Evolutionary conservation across 805 yeast species (phyloP), one percentile per base, ranked within the genome.

Genomic region (Kluyveromyces aestuarii): DNA sequence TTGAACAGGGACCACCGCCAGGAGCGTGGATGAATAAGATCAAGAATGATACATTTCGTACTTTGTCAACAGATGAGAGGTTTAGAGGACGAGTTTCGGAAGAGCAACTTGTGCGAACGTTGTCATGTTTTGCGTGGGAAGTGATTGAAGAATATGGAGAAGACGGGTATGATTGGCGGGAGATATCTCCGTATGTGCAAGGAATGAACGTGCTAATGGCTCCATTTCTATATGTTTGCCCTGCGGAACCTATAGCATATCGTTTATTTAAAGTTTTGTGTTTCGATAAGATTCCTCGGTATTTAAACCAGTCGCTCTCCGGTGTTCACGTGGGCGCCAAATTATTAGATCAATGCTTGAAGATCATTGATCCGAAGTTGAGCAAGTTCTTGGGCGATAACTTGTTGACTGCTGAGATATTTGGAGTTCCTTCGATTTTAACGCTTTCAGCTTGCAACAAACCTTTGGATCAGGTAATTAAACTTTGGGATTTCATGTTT

Each of bases 361-460:
- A 77, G 52, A 73, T 80, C 17, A 81, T 88, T 21, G 96, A 89
- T 63, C 84, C 87, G 0, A 79, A 81, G 21, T 72, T 90, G 30
- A 74, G 83, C 44, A 82, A 82, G 56, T 64, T 63, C 45, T 49
- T 67, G 21, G 57, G 62, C 40, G 65, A 63, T 41, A 58, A 64
- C 27, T 49, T 84, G 58, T 69, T 89, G 47, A 82, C 85, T 27
- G 90, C 96, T 0, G 89, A 88, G 58, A 80, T 89, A 25, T 89
- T 89, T 62, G 96, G 95, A 0, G 81, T 89, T 54, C 86, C 89
- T 4, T 81, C 90, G 0, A 85, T 88, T 1, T 67, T 90, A 53
- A 89, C 97, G 0, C 69, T 90, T 43, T 81, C 90, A 48, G 91
- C 96, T 2, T 87, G 96, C 57, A 87, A 95, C 6, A 95, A 95